Conservation (phyloP, 768 basidiomycete species). For the Boletus subparvulus region DNA sequence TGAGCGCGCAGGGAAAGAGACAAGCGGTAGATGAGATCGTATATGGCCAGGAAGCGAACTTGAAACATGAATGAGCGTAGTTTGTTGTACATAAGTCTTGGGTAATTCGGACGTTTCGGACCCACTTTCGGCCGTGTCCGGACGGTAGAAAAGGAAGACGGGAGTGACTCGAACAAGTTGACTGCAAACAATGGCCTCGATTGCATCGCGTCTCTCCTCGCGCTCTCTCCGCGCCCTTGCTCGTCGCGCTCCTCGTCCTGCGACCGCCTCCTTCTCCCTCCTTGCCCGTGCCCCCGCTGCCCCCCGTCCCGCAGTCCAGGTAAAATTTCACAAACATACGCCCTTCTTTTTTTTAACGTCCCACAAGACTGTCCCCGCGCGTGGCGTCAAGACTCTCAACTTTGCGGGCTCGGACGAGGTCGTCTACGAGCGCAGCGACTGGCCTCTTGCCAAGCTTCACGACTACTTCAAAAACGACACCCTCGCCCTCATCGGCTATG, state of each 20-base stretch:
- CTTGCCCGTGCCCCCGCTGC: constrained; percentile 47
- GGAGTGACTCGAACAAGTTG: background rate
- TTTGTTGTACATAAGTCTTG: background rate
- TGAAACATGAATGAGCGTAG: constrained; percentile 22
- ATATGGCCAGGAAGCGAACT: constrained; percentile 36
- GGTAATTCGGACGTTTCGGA: constrained; percentile 17
- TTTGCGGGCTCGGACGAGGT: constrained; percentile 93
- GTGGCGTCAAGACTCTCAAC: constrained; percentile 93
- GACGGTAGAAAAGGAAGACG: constrained; percentile 13
- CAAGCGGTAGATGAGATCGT: constrained; percentile 41
- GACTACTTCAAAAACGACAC: constrained; percentile 99
- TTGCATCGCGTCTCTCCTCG: constrained; percentile 59
- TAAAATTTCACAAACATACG: constrained; percentile 33
- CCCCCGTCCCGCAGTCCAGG: constrained; percentile 24
- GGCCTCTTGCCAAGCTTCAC: constrained; percentile 96
- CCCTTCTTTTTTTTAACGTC: background rate
- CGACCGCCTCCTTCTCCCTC: constrained; percentile 66
- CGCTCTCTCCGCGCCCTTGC: constrained; percentile 63
- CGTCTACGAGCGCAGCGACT: constrained; percentile 95
- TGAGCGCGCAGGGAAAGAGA: constrained; percentile 40
- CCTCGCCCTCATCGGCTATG: constrained; percentile 97
- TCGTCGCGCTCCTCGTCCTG: constrained; percentile 59
- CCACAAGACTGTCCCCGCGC: constrained; percentile 46
- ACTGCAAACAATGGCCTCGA: constrained; percentile 52
- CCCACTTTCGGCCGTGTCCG: constrained; percentile 11